Conservation (phyloP, 192 early-diverging fungal genomes). For the Coemansia sp. region DNA sequence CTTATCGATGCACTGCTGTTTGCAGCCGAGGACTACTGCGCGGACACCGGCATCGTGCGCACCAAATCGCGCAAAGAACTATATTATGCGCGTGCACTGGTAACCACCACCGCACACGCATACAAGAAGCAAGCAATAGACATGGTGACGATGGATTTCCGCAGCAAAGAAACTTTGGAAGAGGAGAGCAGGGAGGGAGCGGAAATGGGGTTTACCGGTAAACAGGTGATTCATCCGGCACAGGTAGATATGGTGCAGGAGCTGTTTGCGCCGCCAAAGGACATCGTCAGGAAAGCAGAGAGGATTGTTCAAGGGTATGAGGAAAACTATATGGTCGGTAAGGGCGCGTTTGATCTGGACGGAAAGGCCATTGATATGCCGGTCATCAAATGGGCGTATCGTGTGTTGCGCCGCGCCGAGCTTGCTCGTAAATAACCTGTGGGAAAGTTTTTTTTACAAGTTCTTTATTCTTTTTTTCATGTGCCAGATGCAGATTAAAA, state of each 20-base stretch:
- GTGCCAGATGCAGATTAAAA: too few relatives aligned
- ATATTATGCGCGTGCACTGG: slow-evolving; percentile 74
- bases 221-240: slow-evolving; percentile 93
- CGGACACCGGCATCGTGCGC: slow-evolving; percentile 81
- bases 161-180: slow-evolving; percentile 62
- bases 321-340: slow-evolving; percentile 66
- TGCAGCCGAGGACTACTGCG: slow-evolving; percentile 96
- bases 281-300: slow-evolving; percentile 66
- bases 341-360: slow-evolving; percentile 89
- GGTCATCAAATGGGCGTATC: slow-evolving; percentile 88
- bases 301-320: slow-evolving; percentile 74
- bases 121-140: slow-evolving; percentile 91
- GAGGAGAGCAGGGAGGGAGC: slow-evolving; percentile 87
- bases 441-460: neutral
- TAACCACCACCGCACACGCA: slow-evolving; percentile 81
- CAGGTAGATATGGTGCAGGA: slow-evolving; percentile 85
- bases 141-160: slow-evolving; percentile 89
- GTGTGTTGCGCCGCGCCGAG: slow-evolving; percentile 65
- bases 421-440: slow-evolving; percentile 33
- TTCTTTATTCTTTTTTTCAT: neutral
- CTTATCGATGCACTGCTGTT: slow-evolving; percentile 83
- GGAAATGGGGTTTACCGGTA: slow-evolving; percentile 93
- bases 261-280: slow-evolving; percentile 71
- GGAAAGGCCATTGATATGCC: slow-evolving; percentile 94
- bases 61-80: slow-evolving; percentile 75